Evolutionary conservation across 495 filamentous ascomycete genomes (phyloP), one percentile per base, ranked within the genome.

Genomic region (Aspergillus coremiiformis): DNA sequence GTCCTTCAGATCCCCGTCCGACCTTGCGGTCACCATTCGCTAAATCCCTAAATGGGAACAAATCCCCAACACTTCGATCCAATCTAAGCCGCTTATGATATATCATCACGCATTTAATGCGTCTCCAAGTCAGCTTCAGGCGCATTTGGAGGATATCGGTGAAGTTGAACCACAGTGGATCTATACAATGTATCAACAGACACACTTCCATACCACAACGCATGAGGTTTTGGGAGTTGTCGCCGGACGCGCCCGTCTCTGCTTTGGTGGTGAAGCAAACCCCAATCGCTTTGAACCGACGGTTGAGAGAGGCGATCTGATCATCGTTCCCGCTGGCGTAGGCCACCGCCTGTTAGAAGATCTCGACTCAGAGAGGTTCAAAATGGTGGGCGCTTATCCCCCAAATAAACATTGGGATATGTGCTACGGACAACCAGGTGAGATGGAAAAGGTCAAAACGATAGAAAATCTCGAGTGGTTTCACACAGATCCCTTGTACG

Each of bases 301-400:
- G n/a, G 73, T 85, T 27, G 54, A 70, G 49, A 72, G 65, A 47
- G 84, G 83, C 12, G 84, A 87, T 71, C 71, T 83, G 32, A 74
- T 89, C 10, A 69, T 88, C 48, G 67, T 89, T 12, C 83, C 83
- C 3, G 83, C 84, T 1, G 84, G 84, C 1, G 81, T 87, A 8
- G 76, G 69, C 10, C 81, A 88, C 72, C 67, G 80, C 17, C 66
- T 87, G 37, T 60, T 86, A 23, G 68, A 80, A 46, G 80, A 87
- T 60, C 43, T 77, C 23, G 68, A 68, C 22, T 65, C 53, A 11
- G 51, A 61, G 23, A n/a, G 42, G 3, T 87, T 89, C 62, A 65
- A 72, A 53, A 87, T 87, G 81, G 77, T 89, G 6, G 84, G 83
- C 10, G 75, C 72, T 42, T 88, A 87, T 71, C 82, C 81, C 8